These are phyloP conservation scores for Fonsecaea nubica DNA, from an alignment of 2,329 filamentous ascomycete species.

Conservation along the genomic window DNA sequence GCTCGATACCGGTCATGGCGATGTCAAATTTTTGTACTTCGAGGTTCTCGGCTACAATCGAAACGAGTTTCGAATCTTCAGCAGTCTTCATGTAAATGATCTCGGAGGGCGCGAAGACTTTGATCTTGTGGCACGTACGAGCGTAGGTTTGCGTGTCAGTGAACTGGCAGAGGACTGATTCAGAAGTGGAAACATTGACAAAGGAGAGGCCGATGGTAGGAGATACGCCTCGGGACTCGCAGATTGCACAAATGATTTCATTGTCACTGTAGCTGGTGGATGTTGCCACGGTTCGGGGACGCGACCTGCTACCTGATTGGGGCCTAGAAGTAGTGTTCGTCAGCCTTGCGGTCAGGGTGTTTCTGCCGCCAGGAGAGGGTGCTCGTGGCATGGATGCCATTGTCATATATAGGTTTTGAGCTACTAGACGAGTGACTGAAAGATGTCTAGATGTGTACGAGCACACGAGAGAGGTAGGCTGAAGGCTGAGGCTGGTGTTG, in stretches of 20 bases:
- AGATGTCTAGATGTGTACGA: neutral
- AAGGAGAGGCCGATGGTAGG: slow-evolving; percentile 86
- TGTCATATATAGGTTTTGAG: neutral
- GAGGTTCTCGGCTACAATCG: slow-evolving; percentile 75
- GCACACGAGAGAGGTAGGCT: too few relatives aligned
- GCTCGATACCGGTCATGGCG: slow-evolving; percentile 69
- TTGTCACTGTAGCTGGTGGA: slow-evolving; percentile 65
- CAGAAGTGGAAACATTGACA: slow-evolving; percentile 82
- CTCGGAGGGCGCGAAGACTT: slow-evolving; percentile 77
- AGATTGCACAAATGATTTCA: slow-evolving; percentile 84
- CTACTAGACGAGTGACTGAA: neutral
- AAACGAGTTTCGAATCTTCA: slow-evolving; percentile 76
- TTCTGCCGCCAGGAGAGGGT: neutral
- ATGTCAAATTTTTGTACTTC: slow-evolving; percentile 51
- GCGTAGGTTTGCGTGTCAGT: slow-evolving; percentile 93
- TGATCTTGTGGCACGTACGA: slow-evolving; percentile 84
- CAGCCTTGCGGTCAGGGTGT: neutral
- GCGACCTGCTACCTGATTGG: slow-evolving; percentile 26
- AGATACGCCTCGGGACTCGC: slow-evolving; percentile 84
- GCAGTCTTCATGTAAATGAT: slow-evolving; percentile 78
- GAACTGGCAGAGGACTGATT: slow-evolving; percentile 86
- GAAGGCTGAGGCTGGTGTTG: neutral
- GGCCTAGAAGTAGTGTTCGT: slow-evolving; percentile 19
- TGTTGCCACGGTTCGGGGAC: slow-evolving; percentile 62
- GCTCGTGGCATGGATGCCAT: slow-evolving; percentile 14